Evolutionary conservation across 2,329 filamentous ascomycete species (phyloP), one percentile per base, ranked within the genome.

Genomic region (Septoria petroselini): DNA sequence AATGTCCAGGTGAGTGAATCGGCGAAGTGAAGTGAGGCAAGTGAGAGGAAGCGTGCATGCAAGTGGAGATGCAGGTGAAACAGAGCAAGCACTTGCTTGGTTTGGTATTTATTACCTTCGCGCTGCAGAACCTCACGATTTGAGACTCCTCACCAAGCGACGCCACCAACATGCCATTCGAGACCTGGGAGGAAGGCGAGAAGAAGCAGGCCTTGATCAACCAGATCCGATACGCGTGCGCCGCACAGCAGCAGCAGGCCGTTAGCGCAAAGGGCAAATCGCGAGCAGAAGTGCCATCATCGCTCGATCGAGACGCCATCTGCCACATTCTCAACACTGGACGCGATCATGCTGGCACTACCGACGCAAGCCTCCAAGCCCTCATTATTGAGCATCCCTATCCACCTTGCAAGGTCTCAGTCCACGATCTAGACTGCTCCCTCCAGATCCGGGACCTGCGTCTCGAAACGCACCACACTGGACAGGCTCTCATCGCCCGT

Each of bases 391-490:
- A 31, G 2, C 18, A 17, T 8, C 39, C 46, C 7, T 37, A 41
- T 17, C 46, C 46, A 27, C 19, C 46, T 17, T 48, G 21, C 23
- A 29, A 27, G 14, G 38, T 37, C 9, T 18, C 46, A 12, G 2
- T 48, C 4, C 7, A 12, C 8, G 8, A 37, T 7, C 38, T 42
- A 4, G 43, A 47, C 25, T 40, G 34, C 27, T 29, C 34, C 25
- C 43, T 47, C 17, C 18, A 23, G 3, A 42, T 48, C 31, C 29
- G 29, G 15, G 46, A 37, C 31, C 30, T 48, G n/a, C 29, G 18
- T 15, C 19, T 48, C 21, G 46, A 48, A 21, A 48, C 39, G 3
- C 30, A 21, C 12, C 46, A 48, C 9, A 15, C 19, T 4, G 46
- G 25, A 7, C n/a, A 34, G 5, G 31, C 25, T 11, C 21, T 48